Evolutionary conservation across 345 rosid genomes (phyloP).

Genomic region (Salix arbutifolia): DNA sequence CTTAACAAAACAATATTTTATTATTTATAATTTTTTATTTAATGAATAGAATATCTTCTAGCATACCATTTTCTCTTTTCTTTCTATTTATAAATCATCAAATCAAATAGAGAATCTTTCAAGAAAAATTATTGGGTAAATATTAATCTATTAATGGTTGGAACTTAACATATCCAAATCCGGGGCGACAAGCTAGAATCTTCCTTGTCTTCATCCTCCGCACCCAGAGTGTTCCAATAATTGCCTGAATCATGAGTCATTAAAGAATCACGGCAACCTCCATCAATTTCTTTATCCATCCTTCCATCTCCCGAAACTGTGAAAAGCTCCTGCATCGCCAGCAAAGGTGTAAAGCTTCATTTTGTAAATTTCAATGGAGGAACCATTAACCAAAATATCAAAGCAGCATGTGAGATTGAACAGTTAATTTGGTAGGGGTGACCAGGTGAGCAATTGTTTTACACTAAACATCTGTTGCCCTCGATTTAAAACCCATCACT

Average conservation of each 20-base stretch:
- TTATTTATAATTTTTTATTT: too few species aligned
- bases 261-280: slow-evolving; percentile 67
- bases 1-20: too few species aligned
- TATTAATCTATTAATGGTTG: too few species aligned
- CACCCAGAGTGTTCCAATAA: slow-evolving; percentile 60
- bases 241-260: slow-evolving; percentile 73
- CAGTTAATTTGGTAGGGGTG: neutral
- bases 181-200: slow-evolving; percentile 62
- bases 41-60: too few species aligned
- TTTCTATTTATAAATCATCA: too few species aligned
- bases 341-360: slow-evolving; percentile 4
- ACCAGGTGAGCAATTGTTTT: slow-evolving; percentile 18
- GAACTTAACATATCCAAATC: too few species aligned
- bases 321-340: slow-evolving; percentile 35
- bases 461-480: slow-evolving; percentile 4
- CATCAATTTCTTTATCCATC: slow-evolving; percentile 79
- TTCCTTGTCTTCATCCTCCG: slow-evolving; percentile 64
- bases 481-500: too few species aligned
- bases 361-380: neutral
- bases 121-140: too few species aligned
- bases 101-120: too few species aligned
- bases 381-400: neutral
- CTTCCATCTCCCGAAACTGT: slow-evolving; percentile 87
- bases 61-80: too few species aligned
- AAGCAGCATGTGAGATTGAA: neutral